Evolutionary conservation across 2,329 filamentous ascomycete genomes (phyloP).

Genomic region (Phyllosticta citribraziliensis): DNA sequence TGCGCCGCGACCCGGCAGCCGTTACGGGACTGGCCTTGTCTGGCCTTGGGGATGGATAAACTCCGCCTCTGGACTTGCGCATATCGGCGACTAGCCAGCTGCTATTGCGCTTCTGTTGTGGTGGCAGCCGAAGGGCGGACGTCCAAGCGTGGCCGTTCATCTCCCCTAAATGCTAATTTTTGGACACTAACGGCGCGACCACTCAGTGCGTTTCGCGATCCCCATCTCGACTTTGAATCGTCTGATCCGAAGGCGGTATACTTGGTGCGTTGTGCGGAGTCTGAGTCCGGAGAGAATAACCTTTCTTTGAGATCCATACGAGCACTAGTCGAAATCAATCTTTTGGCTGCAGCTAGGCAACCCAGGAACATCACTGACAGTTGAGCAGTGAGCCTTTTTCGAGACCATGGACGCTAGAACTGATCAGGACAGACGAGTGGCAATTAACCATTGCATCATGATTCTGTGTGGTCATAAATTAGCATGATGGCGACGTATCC

Average conservation of each 20-base stretch:
- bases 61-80: background rate
- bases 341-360: background rate
- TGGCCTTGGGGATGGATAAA: background rate
- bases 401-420: background rate
- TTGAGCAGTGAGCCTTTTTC: background rate
- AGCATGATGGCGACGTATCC: background rate
- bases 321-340: background rate
- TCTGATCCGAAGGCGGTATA: background rate
- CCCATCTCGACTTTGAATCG: background rate
- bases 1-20: background rate
- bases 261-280: background rate
- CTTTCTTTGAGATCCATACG: background rate
- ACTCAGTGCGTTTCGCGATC: background rate
- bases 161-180: background rate
- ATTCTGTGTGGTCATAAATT: background rate
- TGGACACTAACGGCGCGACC: background rate
- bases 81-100: background rate
- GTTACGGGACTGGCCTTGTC: background rate
- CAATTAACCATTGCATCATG: background rate
- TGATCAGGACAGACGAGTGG: background rate
- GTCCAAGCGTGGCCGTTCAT: background rate
- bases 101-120: background rate
- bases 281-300: background rate
- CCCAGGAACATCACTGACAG: background rate
- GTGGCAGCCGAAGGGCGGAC: background rate